These are phyloP conservation scores for Pestalotiopsis sp. DNA, from an alignment of 2,329 filamentous ascomycete genomes.

Conservation along the genomic window DNA sequence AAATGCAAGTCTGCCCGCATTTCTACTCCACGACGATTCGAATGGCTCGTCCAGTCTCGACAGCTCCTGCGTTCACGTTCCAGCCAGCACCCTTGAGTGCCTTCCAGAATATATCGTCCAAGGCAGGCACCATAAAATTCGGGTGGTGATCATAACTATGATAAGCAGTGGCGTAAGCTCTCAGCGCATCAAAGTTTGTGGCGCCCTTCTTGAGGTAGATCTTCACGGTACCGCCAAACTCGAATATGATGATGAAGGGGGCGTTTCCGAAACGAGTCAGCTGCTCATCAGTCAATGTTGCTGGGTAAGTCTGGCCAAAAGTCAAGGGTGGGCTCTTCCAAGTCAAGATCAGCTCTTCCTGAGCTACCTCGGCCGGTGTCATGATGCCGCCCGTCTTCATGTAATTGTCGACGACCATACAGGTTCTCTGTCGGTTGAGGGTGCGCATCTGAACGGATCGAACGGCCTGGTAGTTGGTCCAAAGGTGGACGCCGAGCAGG, in stretches of 20 bases:
- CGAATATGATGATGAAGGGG: slow-evolving; percentile 64
- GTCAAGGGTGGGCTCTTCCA: slow-evolving; percentile 48
- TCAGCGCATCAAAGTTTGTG: slow-evolving; percentile 42
- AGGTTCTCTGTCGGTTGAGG: slow-evolving; percentile 85
- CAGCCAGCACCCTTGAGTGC: slow-evolving; percentile 57
- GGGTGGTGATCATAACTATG: slow-evolving; percentile 8
- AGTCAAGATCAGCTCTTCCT: slow-evolving; percentile 67
- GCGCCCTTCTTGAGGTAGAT: slow-evolving; percentile 68
- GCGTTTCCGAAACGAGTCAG: slow-evolving; percentile 32
- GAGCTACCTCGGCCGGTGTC: slow-evolving; percentile 67
- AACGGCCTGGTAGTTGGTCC: slow-evolving; percentile 86
- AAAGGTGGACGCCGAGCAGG: slow-evolving; percentile 76
- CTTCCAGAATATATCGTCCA: slow-evolving; percentile 46
- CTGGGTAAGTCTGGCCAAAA: slow-evolving; percentile 34
- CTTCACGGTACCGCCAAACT: slow-evolving; percentile 43
- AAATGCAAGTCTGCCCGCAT: slow-evolving; percentile 20
- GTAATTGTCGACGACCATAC: slow-evolving; percentile 70
- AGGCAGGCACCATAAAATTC: neutral
- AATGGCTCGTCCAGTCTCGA: slow-evolving; percentile 66
- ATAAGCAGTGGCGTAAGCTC: slow-evolving; percentile 31
- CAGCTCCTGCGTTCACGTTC: slow-evolving; percentile 64
- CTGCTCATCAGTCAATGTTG: neutral
- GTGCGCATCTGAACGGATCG: slow-evolving; percentile 80
- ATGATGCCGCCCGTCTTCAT: slow-evolving; percentile 56
- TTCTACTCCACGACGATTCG: slow-evolving; percentile 39